Evolutionary conservation across 2,329 filamentous ascomycete species (phyloP).

Genomic region (Trichoderma asperellum): DNA sequence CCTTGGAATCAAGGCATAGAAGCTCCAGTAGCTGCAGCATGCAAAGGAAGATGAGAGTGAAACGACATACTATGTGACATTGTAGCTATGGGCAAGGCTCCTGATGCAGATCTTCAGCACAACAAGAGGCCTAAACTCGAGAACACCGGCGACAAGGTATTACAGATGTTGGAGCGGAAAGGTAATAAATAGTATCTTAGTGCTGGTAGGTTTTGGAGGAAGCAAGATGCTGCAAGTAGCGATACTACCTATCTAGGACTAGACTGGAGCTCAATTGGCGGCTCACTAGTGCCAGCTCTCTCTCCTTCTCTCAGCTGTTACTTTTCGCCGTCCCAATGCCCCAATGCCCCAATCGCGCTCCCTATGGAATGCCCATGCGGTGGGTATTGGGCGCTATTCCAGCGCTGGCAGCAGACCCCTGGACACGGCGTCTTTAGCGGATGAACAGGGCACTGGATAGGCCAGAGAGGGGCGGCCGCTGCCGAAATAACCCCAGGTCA

Average conservation of each 20-base stretch:
- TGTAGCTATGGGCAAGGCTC: background rate
- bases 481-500: background rate
- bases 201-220: background rate
- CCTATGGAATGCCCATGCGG: background rate
- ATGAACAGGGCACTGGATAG: background rate
- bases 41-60: background rate
- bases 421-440: background rate
- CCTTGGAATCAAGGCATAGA: background rate
- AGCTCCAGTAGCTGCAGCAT: background rate
- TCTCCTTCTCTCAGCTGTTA: no score
- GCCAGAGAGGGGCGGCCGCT: background rate
- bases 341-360: constrained; percentile 9
- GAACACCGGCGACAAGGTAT: background rate
- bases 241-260: constrained; percentile 12
- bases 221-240: background rate
- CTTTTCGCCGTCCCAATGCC: background rate
- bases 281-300: background rate
- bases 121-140: background rate
- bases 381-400: constrained; percentile 5
- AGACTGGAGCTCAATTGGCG: background rate
- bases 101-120: no score
- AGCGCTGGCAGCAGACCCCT: constrained; percentile 4
- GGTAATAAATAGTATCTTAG: background rate
- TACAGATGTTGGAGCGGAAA: background rate
- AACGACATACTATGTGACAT: constrained; percentile 19